phyloP scores from a whole-genome alignment of 1,284 basidiomycete genomes.

The Jaminaea rosea region DNA sequence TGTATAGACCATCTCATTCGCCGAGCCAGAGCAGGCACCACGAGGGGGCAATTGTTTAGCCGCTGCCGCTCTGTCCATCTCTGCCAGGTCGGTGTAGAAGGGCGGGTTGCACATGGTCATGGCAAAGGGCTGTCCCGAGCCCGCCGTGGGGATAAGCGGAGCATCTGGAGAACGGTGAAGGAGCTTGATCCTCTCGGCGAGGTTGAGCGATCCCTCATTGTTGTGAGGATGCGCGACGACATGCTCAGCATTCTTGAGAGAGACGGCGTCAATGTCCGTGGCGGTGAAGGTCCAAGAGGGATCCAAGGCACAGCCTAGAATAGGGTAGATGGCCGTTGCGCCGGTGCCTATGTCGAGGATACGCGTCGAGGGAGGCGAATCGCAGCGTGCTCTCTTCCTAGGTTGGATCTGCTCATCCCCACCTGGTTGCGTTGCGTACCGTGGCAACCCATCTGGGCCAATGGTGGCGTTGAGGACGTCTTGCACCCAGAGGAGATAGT shows the following conservation, averaged over 20 bases:
- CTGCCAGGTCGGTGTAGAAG: slow-evolving; percentile 67
- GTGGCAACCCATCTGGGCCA: no score
- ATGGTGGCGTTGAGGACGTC: slow-evolving; percentile 1
- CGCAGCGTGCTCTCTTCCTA: neutral
- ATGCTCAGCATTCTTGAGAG: slow-evolving; percentile 17
- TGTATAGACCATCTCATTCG: slow-evolving; percentile 77
- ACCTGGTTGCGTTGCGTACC: no score
- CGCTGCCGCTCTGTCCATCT: slow-evolving; percentile 51
- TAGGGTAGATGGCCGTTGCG: slow-evolving; percentile 77
- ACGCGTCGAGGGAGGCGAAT: neutral
- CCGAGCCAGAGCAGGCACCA: slow-evolving; percentile 63
- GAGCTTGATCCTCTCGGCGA: slow-evolving; percentile 55
- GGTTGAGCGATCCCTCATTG: slow-evolving; percentile 57
- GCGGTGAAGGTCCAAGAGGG: slow-evolving; percentile 26
- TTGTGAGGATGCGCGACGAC: slow-evolving; percentile 58
- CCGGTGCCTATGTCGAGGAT: slow-evolving; percentile 67
- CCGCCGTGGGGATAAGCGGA: slow-evolving; percentile 52
- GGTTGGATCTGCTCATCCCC: no score
- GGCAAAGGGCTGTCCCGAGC: slow-evolving; percentile 22
- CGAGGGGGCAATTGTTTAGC: slow-evolving; percentile 14
- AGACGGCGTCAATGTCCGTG: slow-evolving; percentile 27
- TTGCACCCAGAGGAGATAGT: slow-evolving; percentile 13
- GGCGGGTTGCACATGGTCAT: slow-evolving; percentile 86
- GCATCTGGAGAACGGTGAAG: slow-evolving; percentile 48
- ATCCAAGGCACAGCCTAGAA: slow-evolving; percentile 53